Conservation (phyloP, 352 stramenopile genomes). For the Halophytophthora batemanensis region DNA sequence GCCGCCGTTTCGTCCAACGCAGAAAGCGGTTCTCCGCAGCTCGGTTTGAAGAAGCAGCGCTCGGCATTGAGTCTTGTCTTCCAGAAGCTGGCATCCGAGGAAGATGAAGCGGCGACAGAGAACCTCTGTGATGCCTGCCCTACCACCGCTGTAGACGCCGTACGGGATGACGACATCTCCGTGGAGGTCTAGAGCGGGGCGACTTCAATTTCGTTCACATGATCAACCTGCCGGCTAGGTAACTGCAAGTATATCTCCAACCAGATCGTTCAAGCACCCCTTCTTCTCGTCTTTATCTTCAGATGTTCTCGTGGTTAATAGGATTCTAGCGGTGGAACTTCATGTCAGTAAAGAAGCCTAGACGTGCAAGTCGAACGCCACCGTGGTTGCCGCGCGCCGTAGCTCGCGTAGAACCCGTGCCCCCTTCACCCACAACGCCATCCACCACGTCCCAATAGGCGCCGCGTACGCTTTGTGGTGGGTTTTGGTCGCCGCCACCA, state of each 20-base stretch:
- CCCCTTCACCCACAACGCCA: slow-evolving; percentile 55
- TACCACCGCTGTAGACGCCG: background rate
- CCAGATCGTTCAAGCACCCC: background rate
- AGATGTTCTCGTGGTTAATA: background rate
- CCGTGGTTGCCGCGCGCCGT: slow-evolving; percentile 55
- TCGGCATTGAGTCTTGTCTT: slow-evolving; percentile 27
- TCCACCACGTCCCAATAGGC: slow-evolving; percentile 64
- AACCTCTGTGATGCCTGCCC: background rate
- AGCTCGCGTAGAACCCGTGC: slow-evolving; percentile 24
- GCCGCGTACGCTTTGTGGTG: slow-evolving; percentile 40
- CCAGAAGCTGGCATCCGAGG: slow-evolving; percentile 5
- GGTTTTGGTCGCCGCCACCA: slow-evolving; percentile 51
- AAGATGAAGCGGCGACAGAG: background rate
- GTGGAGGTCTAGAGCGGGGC: no score
- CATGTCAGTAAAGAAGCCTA: slow-evolving; percentile 78
- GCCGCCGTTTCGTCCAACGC: slow-evolving; percentile 4
- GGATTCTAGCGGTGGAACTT: slow-evolving; percentile 42
- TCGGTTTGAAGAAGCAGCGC: no score
- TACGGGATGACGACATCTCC: no score
- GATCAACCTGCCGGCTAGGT: no score
- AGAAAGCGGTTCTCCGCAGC: background rate
- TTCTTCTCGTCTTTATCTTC: background rate
- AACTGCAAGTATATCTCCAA: background rate
- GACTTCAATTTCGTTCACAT: no score
- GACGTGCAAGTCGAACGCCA: slow-evolving; percentile 51